phyloP scores from a whole-genome alignment of 305 asterid genomes.

The Nicotiana rustica region DNA sequence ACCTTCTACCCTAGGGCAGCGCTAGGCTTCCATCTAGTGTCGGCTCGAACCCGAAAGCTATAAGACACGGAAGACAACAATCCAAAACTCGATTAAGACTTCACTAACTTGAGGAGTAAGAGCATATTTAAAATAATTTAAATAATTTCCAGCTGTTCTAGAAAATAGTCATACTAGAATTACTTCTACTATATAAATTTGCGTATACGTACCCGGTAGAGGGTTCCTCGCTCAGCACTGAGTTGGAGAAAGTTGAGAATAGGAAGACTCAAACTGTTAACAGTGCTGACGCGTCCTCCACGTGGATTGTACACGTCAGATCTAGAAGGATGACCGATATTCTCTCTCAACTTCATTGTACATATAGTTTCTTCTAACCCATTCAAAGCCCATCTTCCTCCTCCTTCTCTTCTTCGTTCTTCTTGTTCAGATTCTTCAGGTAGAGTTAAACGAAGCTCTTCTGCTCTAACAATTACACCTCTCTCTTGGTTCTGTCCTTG shows the following conservation, averaged over 20 bases:
- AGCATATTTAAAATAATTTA: no score
- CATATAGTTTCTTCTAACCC: slow-evolving; percentile 67
- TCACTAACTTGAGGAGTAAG: no score
- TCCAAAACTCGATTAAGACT: no score
- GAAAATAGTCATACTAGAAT: no score
- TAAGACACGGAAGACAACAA: no score
- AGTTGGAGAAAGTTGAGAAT: slow-evolving; percentile 51
- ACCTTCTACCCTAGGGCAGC: no score
- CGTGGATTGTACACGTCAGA: slow-evolving; percentile 60
- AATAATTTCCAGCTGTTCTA: no score
- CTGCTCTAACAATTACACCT: slow-evolving; percentile 55
- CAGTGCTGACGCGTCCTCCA: slow-evolving; percentile 57
- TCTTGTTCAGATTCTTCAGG: slow-evolving; percentile 26
- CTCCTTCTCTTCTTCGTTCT: neutral
- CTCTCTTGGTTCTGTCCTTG: slow-evolving; percentile 47
- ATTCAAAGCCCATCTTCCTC: slow-evolving; percentile 17
- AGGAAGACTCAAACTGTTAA: slow-evolving; percentile 65
- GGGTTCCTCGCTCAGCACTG: slow-evolving; percentile 63
- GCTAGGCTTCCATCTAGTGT: no score
- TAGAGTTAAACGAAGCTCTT: neutral
- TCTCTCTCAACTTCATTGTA: slow-evolving; percentile 44
- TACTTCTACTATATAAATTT: neutral
- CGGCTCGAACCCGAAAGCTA: no score
- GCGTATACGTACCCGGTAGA: slow-evolving; percentile 45
- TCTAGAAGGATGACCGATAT: slow-evolving; percentile 47